A percentile compares a stretch with the other conserved stretches of the same genome.
These are phyloP conservation scores for Penicillium brevicompactum DNA, from an alignment of 2,329 filamentous ascomycete species.

Conservation along the genomic window DNA sequence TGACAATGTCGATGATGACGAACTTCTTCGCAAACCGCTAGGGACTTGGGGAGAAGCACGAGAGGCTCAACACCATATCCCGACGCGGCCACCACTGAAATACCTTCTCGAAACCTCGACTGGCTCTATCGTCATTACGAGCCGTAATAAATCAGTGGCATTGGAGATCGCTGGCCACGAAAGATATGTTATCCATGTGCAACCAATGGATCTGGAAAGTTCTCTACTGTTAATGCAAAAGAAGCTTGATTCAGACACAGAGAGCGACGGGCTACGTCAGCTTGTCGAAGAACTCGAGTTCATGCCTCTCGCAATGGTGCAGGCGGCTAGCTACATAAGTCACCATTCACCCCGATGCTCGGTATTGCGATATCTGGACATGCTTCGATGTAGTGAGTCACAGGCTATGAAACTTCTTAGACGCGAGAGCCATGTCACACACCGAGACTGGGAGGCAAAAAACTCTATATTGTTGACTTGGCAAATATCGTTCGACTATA, in stretches of 20 bases:
- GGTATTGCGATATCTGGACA: constrained; percentile 6
- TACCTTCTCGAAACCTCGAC: constrained; percentile 21
- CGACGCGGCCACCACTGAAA: constrained; percentile 4
- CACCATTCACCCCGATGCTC: constrained; percentile 2
- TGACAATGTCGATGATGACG: constrained; percentile 29
- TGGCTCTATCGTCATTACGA: constrained; percentile 23
- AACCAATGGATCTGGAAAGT: constrained; percentile 27
- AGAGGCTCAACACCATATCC: neutral
- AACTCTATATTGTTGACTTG: constrained; percentile 33
- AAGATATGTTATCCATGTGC: constrained; percentile 14
- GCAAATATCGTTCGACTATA: constrained; percentile 38
- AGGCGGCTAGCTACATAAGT: constrained; percentile 34
- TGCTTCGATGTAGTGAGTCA: constrained; percentile 37
- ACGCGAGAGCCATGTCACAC: constrained; percentile 24
- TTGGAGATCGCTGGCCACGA: constrained; percentile 8
- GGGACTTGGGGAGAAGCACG: neutral
- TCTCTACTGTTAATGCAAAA: constrained; percentile 31
- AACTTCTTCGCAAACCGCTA: constrained; percentile 13
- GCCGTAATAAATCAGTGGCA: constrained; percentile 14
- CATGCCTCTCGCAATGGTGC: constrained; percentile 28
- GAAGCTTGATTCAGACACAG: constrained; percentile 21
- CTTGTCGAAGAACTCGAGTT: neutral
- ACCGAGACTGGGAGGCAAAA: constrained; percentile 23
- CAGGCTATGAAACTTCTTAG: constrained; percentile 29
- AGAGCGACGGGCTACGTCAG: neutral